Base-by-base conservation (phyloP, 2,329 filamentous ascomycete species). In the Cordyceps cicadae region DNA sequence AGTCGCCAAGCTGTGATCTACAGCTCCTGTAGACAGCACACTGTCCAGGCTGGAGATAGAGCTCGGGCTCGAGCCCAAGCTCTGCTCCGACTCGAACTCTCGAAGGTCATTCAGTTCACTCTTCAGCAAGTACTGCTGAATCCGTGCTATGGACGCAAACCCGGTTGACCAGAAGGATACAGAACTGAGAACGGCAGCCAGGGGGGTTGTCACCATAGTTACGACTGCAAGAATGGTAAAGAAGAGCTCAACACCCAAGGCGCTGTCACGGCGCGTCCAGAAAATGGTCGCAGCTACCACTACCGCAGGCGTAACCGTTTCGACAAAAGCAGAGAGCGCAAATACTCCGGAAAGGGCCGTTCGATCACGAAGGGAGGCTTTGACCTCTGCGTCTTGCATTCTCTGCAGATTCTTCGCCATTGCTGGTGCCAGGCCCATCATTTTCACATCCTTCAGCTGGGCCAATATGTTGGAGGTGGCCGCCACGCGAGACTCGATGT, bases 391-490 rank as follows among this genome's bases (percentile, higher is more conserved):
- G 2, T 57, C 37, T 5, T 45, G 59, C n/a, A 49, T 41, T 1
- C 19, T 2, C 4, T 51, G 12, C 15, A 61, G 39, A 34, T 26
- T 26, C 8, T 15, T 26, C 3, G 21, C 19, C 5, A 61, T 7
- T 24, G 45, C 5, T 1, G 21, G 32, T 5, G 53, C 41, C 11
- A 57, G 39, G 2, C 52, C 59, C 37, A 57, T 51, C 7, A 32
- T 29, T 29, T 61, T 61, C 12, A 61, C 15, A 5, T 12, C 24
- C 26, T 39, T 56, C 2, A 57, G 32, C 46, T 61, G 59, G 8
- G 59, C 59, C 21, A 61, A 32, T 1, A 61, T 6, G 17, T 57
- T 61, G 8, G 54, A 56, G 14, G 52, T 57, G 12, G 54, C 48
- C 7, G 48, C 34, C 37, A 61, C 54, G 2, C 59, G 53, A 3